Percentiles rank a stretch among this genome's conserved stretches.
These are phyloP conservation scores for Arthrobotrys entomopaga DNA, from an alignment of 2,329 filamentous ascomycete genomes.

Conservation along the genomic window DNA sequence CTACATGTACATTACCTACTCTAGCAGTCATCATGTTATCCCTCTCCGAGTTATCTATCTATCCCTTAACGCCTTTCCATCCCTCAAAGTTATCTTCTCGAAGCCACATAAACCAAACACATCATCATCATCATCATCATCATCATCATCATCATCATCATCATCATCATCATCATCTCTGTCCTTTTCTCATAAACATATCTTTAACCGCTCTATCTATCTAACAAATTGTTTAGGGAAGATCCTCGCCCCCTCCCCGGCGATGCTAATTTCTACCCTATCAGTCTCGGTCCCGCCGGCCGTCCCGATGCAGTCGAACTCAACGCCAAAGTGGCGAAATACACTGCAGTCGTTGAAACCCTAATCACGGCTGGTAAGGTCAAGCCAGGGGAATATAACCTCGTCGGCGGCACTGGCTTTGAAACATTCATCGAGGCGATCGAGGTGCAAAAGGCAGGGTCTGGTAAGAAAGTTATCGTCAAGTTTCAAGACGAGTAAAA, in stretches of 20 bases:
- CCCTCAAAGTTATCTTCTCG: too few relatives aligned
- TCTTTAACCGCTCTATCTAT: not conserved
- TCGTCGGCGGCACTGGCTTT: slow-evolving; percentile 32
- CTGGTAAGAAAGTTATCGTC: slow-evolving; percentile 41
- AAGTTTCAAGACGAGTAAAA: slow-evolving; percentile 45
- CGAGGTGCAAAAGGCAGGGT: slow-evolving; percentile 13
- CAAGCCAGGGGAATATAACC: slow-evolving; percentile 12
- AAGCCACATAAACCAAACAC: too few relatives aligned
- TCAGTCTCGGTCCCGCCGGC: slow-evolving; percentile 25
- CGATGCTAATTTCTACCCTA: slow-evolving; percentile 21
- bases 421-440: slow-evolving; percentile 32
- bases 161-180: too few relatives aligned
- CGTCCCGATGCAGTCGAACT: slow-evolving; percentile 25
- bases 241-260: slow-evolving; percentile 39
- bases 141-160: too few relatives aligned
- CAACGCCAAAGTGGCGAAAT: slow-evolving; percentile 26
- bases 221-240: slow-evolving; percentile 20
- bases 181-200: not conserved
- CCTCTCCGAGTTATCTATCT: not conserved
- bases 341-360: not conserved
- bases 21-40: not conserved
- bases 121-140: too few relatives aligned
- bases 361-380: slow-evolving; percentile 28
- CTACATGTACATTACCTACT: not conserved
- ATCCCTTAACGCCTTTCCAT: not conserved